Conservation (phyloP, 23 red algal genomes). For the Gracilariopsis chorda region DNA sequence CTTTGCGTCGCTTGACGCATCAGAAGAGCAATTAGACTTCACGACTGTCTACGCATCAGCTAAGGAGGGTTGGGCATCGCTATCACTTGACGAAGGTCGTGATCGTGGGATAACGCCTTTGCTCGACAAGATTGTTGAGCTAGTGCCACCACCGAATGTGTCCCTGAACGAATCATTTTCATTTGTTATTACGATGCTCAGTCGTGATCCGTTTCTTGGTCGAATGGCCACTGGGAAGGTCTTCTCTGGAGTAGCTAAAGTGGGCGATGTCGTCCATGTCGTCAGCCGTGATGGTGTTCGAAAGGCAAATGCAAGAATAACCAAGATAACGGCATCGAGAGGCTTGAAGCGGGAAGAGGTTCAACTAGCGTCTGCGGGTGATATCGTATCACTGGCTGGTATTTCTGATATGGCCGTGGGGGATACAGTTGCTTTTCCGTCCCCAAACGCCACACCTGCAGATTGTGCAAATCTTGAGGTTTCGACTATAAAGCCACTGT, state of each 20-base stretch:
- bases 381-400: constrained; percentile 81
- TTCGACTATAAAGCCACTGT: constrained; percentile 53
- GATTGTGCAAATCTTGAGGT: constrained; percentile 31
- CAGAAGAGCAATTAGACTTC: constrained; percentile 92
- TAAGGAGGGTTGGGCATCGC: constrained; percentile 58
- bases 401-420: constrained; percentile 77
- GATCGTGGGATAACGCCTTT: constrained; percentile 65
- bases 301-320: constrained; percentile 50
- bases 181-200: constrained; percentile 70
- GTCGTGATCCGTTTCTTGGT: constrained; percentile 76
- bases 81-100: constrained; percentile 13
- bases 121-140: constrained; percentile 77
- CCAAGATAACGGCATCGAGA: constrained; percentile 69
- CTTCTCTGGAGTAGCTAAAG: constrained; percentile 49
- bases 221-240: constrained; percentile 82
- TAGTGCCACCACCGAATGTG: constrained; percentile 65
- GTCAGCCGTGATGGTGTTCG: constrained; percentile 53
- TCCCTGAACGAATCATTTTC: constrained; percentile 55
- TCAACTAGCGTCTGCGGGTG: constrained; percentile 70
- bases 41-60: constrained; percentile 81
- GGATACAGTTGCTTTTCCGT: constrained; percentile 75
- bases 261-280: constrained; percentile 55
- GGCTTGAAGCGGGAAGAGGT: constrained; percentile 61
- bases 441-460: not conserved
- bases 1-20: constrained; percentile 83